Conservation (phyloP, 1,284 basidiomycete species). For the Heterobasidion irregulare region DNA sequence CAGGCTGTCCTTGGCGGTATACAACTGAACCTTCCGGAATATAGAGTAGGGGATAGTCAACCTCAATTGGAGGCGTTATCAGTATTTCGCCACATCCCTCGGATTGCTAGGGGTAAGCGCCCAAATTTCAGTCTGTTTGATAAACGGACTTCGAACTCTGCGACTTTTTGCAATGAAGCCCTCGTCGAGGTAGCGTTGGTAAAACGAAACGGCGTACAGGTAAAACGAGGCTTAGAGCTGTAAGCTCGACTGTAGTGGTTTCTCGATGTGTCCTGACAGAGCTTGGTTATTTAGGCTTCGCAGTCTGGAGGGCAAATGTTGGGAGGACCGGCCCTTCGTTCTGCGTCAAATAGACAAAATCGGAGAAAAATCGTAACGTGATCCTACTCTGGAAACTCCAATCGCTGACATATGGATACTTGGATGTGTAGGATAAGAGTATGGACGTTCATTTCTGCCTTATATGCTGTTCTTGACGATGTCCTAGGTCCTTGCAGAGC, state of each 20-base stretch:
- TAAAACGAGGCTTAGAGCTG: constrained; percentile 69
- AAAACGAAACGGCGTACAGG: constrained; percentile 49
- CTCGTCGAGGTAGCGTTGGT: constrained; percentile 64
- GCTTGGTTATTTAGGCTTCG: constrained; percentile 40
- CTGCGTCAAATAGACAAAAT: constrained; percentile 75
- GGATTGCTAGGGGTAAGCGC: constrained; percentile 55
- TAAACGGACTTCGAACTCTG: neutral
- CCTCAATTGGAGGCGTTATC: constrained; percentile 57
- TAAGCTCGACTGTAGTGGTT: constrained; percentile 15
- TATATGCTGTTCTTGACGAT: neutral
- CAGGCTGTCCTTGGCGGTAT: constrained; percentile 73
- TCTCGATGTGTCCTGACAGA: neutral
- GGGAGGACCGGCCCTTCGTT: constrained; percentile 78
- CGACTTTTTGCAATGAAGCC: constrained; percentile 29
- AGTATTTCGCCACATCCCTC: constrained; percentile 59
- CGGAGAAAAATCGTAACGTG: constrained; percentile 76
- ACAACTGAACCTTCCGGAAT: constrained; percentile 56
- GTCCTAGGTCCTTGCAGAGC: constrained; percentile 60
- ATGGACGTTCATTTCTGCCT: neutral
- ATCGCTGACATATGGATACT: neutral
- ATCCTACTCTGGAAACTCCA: neutral
- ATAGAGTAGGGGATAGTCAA: constrained; percentile 61
- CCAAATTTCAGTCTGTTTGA: neutral
- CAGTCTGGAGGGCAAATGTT: constrained; percentile 69
- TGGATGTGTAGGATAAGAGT: constrained; percentile 43